Evolutionary conservation across 2,329 filamentous ascomycete genomes (phyloP).

Genomic region (Tolypocladium capitatum): DNA sequence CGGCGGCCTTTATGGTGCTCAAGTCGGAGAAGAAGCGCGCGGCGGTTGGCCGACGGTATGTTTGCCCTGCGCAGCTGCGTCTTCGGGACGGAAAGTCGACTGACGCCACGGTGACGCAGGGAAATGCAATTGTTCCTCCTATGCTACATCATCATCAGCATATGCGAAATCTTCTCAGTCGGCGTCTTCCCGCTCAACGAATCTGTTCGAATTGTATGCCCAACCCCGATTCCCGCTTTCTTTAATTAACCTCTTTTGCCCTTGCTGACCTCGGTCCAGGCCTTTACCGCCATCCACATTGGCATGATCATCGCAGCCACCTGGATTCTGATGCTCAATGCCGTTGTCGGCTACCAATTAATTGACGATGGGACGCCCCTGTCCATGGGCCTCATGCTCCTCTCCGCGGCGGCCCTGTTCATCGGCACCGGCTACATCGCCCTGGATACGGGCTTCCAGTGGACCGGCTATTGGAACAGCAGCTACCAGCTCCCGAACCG

Average conservation of each 20-base stretch:
- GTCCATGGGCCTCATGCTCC: conserved; percentile 62
- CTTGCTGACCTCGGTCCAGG: conserved; percentile 32
- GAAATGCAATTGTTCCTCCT: conserved; percentile 94
- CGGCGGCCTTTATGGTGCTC: conserved; percentile 55
- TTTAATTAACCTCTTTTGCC: not conserved
- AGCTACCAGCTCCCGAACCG: conserved; percentile 48
- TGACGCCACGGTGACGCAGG: conserved; percentile 30
- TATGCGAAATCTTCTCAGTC: conserved; percentile 94
- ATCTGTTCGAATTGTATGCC: conserved; percentile 57
- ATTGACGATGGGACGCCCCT: conserved; percentile 84
- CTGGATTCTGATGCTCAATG: conserved; percentile 88
- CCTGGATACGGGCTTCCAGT: conserved; percentile 79
- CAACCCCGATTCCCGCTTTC: no score
- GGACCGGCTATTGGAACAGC: conserved; percentile 64
- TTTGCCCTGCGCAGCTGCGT: not conserved
- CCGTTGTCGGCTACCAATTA: conserved; percentile 82
- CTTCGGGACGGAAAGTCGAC: not conserved
- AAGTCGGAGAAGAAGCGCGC: conserved; percentile 82
- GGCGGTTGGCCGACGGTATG: conserved; percentile 79
- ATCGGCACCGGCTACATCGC: conserved; percentile 91
- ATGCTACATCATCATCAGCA: conserved; percentile 73
- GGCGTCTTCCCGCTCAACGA: conserved; percentile 70
- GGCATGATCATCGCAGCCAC: conserved; percentile 76
- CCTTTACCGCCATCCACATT: conserved; percentile 80
- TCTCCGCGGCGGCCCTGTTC: conserved; percentile 60